Conservation (phyloP, 768 basidiomycete genomes). For the Astraeus odoratus region DNA sequence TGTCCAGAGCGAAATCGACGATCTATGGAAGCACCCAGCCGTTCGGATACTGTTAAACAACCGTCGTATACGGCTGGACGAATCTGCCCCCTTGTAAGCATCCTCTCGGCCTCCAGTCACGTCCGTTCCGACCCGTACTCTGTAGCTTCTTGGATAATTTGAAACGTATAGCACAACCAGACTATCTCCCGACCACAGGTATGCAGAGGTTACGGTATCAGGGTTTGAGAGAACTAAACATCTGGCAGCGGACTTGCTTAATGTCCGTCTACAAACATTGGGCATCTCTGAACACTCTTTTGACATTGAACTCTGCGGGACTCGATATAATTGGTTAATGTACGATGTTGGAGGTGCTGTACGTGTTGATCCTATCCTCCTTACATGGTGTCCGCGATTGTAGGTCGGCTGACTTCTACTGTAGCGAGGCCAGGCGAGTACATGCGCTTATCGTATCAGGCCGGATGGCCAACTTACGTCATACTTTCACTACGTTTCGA, state of each 20-base stretch:
- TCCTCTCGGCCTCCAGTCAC: background rate
- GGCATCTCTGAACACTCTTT: slow-evolving; percentile 76
- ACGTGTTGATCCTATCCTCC: slow-evolving; percentile 24
- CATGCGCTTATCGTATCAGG: slow-evolving; percentile 5
- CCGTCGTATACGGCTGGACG: slow-evolving; percentile 62
- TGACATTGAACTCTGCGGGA: slow-evolving; percentile 55
- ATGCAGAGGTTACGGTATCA: background rate
- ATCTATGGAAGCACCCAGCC: slow-evolving; percentile 65
- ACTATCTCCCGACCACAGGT: slow-evolving; percentile 71
- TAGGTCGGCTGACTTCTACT: slow-evolving; percentile 6
- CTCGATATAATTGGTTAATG: slow-evolving; percentile 66
- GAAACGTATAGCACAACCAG: slow-evolving; percentile 56
- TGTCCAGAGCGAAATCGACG: slow-evolving; percentile 44
- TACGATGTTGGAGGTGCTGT: slow-evolving; percentile 85
- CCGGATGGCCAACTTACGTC: slow-evolving; percentile 9
- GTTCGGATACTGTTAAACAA: slow-evolving; percentile 50
- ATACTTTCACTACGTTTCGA: slow-evolving; percentile 9
- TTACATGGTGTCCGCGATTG: background rate
- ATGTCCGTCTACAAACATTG: slow-evolving; percentile 73
- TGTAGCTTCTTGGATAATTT: slow-evolving; percentile 64
- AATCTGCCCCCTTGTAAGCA: slow-evolving; percentile 69
- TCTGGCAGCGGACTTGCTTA: slow-evolving; percentile 62
- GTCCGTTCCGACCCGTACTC: background rate
- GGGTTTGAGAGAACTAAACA: background rate
- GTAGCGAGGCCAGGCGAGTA: slow-evolving; percentile 56